Evolutionary conservation across 2,329 filamentous ascomycete species (phyloP), one percentile per base, ranked within the genome.

Genomic region (Fulvia fulva): DNA sequence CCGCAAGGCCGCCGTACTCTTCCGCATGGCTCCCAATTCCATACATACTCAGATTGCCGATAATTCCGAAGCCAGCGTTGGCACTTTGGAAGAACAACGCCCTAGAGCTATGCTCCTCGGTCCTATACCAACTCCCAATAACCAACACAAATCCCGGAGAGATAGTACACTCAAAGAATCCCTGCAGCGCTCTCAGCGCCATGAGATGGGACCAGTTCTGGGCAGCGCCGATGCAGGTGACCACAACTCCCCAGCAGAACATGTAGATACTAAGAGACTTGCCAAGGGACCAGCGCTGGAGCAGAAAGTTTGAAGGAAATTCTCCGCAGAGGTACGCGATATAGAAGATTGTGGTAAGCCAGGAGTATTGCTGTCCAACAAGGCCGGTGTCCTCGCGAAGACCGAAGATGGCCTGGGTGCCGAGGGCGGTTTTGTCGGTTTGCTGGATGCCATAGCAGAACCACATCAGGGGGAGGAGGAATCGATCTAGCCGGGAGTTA

Each of bases 371-470:
- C 1, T 71, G 67, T 0, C 71, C 71, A 0, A 67, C 60, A 0
- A 78, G 67, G 7, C 67, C 55, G 12, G 76, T 67, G 37, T 76
- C 73, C 58, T 82, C 77, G 73, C 80, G 80, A 32, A 81, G 51
- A 14, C 81, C 71, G 46, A 84, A 84, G 25, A 76, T 73, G 3
- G 82, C 82, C 50, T 71, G 69, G 2, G 64, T 70, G 9, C 67
- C 64, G 4, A 68, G 55, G 1, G 67, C 64, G 1, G 76, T 80
- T 65, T 80, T 80, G 65, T 80, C 77, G 0, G 73, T 75, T 62
- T 80, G 78, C 60, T 81, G 79, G 51, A 80, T 76, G 34, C 78
- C 78, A 58, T 80, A 80, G 62, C 77, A 79, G 58, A 72, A 67
- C 73, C 75, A 80, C 64, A 80, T 80, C 44, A 80, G 64, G 1